These are phyloP conservation scores for Microstegium vimineum DNA, from an alignment of 176 grass and related monocot genomes.

Conservation along the genomic window DNA sequence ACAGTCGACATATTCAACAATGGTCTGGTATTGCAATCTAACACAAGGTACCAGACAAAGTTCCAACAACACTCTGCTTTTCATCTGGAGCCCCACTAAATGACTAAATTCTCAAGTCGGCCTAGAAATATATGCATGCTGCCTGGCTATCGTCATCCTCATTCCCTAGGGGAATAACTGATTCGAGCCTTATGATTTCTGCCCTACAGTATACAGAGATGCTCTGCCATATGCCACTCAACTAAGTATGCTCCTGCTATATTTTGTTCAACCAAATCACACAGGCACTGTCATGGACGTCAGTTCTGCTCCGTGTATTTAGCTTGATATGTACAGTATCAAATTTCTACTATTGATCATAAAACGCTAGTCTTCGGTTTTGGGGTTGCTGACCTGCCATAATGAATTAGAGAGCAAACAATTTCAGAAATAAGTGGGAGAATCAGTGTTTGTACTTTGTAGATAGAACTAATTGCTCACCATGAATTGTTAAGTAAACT, in stretches of 20 bases:
- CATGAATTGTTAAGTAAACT: too few species aligned
- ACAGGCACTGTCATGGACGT: neutral
- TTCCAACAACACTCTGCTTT: neutral
- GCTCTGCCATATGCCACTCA: slow-evolving; percentile 23
- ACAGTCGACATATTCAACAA: neutral
- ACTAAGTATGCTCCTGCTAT: slow-evolving; percentile 18
- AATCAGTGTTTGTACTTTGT: neutral
- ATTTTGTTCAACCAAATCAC: neutral
- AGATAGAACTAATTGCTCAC: neutral
- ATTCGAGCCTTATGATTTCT: slow-evolving; percentile 26
- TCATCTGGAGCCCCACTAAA: neutral
- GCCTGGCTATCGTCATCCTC: neutral
- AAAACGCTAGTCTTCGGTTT: slow-evolving; percentile 56
- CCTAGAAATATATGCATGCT: slow-evolving; percentile 31
- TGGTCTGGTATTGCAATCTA: slow-evolving; percentile 1
- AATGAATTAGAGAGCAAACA: neutral
- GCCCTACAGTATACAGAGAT: slow-evolving; percentile 20
- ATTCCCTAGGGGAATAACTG: neutral
- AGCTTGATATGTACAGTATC: neutral
- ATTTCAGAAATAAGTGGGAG: neutral
- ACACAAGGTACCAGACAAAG: neutral
- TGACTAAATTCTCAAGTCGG: neutral
- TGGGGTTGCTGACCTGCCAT: slow-evolving; percentile 46
- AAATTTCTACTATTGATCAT: slow-evolving; percentile 54
- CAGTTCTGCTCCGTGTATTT: slow-evolving; percentile 10